phyloP scores from a whole-genome alignment of 371 early-diverging fungal genomes.

The Nematocida ausubeli region DNA sequence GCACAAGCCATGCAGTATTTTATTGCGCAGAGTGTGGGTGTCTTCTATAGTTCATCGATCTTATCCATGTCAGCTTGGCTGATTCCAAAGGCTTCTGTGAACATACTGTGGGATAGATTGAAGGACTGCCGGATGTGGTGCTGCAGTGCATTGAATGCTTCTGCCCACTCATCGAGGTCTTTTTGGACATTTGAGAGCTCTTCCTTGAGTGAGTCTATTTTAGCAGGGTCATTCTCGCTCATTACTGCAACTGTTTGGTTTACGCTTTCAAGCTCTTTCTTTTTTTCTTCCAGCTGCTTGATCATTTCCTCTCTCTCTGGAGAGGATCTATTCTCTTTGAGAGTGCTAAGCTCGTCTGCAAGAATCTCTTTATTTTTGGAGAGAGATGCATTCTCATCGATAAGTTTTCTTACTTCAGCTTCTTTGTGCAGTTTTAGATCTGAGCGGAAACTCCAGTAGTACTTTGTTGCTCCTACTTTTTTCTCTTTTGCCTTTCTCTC shows the following conservation, averaged over 20 bases:
- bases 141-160: slow-evolving; percentile 80
- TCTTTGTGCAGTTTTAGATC: slow-evolving; percentile 66
- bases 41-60: neutral
- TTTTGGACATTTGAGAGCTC: slow-evolving; percentile 4
- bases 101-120: slow-evolving; percentile 71
- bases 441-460: slow-evolving; percentile 83
- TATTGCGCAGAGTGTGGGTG: neutral
- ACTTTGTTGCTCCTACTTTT: slow-evolving; percentile 82
- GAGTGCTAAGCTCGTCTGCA: neutral
- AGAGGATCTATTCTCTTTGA: neutral
- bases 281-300: slow-evolving; percentile 10
- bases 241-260: neutral
- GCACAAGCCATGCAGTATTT: neutral
- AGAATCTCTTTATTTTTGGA: neutral
- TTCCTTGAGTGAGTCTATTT: neutral
- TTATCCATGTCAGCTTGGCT: slow-evolving; percentile 74
- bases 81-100: slow-evolving; percentile 74
- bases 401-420: slow-evolving; percentile 30
- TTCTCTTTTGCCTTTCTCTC: slow-evolving; percentile 79
- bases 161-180: slow-evolving; percentile 67
- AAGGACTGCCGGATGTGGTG: slow-evolving; percentile 76
- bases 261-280: slow-evolving; percentile 5
- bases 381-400: slow-evolving; percentile 26
- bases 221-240: slow-evolving; percentile 44
- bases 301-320: slow-evolving; percentile 35